Conservation (phyloP, 2,329 filamentous ascomycete genomes). For the Blastomyces parvus region DNA sequence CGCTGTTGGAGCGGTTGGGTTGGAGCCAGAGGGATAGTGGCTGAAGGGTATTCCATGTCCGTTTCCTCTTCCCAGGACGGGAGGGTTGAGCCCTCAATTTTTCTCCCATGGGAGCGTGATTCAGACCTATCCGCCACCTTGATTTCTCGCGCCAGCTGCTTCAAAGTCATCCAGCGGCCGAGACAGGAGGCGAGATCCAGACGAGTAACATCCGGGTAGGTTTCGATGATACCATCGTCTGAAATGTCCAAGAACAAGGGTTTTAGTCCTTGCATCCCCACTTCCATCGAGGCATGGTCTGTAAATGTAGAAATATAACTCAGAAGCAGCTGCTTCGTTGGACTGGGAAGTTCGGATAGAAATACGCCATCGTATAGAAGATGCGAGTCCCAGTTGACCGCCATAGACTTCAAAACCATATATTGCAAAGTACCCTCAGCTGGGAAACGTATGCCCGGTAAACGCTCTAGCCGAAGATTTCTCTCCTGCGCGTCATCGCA, state of each 20-base stretch:
- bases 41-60: conserved; percentile 8
- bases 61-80: conserved; percentile 34
- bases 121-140: conserved; percentile 18
- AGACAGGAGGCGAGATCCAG: conserved; percentile 47
- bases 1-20: conserved; percentile 23
- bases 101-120: background rate
- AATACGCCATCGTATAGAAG: conserved; percentile 49
- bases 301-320: conserved; percentile 48
- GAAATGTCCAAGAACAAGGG: conserved; percentile 37
- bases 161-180: conserved; percentile 41
- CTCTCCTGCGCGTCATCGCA: conserved; percentile 16
- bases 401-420: conserved; percentile 44
- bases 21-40: background rate
- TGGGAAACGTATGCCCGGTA: conserved; percentile 35
- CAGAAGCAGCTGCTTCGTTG: conserved; percentile 45
- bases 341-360: conserved; percentile 42
- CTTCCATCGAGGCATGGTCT: conserved; percentile 30
- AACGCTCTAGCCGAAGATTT: conserved; percentile 27
- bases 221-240: conserved; percentile 13
- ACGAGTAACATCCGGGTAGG: conserved; percentile 37
- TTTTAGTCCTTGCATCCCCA: conserved; percentile 38
- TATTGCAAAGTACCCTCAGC: conserved; percentile 40
- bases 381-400: conserved; percentile 48
- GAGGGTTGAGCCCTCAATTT: conserved; percentile 19
- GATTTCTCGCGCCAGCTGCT: conserved; percentile 39